A percentile compares a stretch with the other conserved stretches of the same genome.
These are phyloP conservation scores for Phycomyces blakesleeanus DNA, from an alignment of 192 early-diverging fungal genomes.

Conservation along the genomic window DNA sequence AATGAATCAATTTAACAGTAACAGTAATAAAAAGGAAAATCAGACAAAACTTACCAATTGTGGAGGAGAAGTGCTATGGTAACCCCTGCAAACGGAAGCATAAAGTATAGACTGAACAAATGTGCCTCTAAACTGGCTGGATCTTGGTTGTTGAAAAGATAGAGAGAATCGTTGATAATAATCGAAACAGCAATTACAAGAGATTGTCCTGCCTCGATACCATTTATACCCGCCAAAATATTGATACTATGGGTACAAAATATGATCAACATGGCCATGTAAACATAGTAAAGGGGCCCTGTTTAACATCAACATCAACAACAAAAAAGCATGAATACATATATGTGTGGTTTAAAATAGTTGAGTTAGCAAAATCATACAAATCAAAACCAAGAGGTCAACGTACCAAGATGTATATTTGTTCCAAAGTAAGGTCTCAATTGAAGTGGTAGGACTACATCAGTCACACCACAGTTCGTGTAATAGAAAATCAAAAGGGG, in stretches of 20 bases:
- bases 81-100: constrained; percentile 90
- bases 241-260: constrained; percentile 99
- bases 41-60: constrained; percentile 68
- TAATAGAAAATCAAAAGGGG: constrained; percentile 94
- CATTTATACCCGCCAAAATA: constrained; percentile 97
- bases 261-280: constrained; percentile 82
- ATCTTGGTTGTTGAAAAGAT: constrained; percentile 53
- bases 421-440: constrained; percentile 70
- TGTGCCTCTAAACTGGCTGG: constrained; percentile 72
- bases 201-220: constrained; percentile 92
- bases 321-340: no score
- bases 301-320: no score
- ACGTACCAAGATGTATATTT: constrained; percentile 74
- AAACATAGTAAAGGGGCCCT: constrained; percentile 89
- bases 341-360: no score
- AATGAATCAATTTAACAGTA: not conserved
- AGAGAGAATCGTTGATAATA: constrained; percentile 65
- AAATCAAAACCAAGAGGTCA: no score
- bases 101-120: constrained; percentile 83
- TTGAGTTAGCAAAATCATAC: no score
- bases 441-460: constrained; percentile 83
- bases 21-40: not conserved
- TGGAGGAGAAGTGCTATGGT: constrained; percentile 75
- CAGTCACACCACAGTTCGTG: constrained; percentile 82
- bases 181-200: constrained; percentile 88